A percentile compares a stretch with the other conserved stretches of the same genome.
Evolutionary conservation across 305 asterid genomes (phyloP).

Genomic region (Andrographis paniculata): DNA sequence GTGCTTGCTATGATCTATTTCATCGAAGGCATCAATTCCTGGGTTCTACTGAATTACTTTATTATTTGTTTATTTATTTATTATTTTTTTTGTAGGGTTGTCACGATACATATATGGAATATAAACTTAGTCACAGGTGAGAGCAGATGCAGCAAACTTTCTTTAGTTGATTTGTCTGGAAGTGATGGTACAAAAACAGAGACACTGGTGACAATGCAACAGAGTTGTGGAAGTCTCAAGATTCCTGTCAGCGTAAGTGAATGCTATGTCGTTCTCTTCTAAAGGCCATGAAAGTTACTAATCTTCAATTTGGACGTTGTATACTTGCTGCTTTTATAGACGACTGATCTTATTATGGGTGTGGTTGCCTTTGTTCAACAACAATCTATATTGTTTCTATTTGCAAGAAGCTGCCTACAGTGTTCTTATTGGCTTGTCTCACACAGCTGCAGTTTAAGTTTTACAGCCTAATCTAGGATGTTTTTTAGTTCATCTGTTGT

Average conservation of each 20-base stretch:
- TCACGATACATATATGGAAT: slow-evolving; percentile 74
- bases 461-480: too few species aligned
- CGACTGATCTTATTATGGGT: slow-evolving; percentile 1
- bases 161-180: slow-evolving; percentile 97
- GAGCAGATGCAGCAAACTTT: slow-evolving; percentile 77
- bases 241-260: slow-evolving; percentile 89
- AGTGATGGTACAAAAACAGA: slow-evolving; percentile 50
- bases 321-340: not conserved
- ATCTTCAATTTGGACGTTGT: slow-evolving; percentile 18
- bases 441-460: too few species aligned
- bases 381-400: slow-evolving; percentile 17
- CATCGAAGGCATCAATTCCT: not conserved
- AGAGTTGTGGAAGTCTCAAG: slow-evolving; percentile 80
- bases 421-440: slow-evolving; percentile 9
- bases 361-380: slow-evolving; percentile 9
- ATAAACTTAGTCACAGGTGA: slow-evolving; percentile 88
- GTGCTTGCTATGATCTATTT: too few species aligned
- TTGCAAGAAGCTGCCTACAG: slow-evolving; percentile 12
- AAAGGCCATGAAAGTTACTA: slow-evolving; percentile 2
- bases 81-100: slow-evolving; percentile 62
- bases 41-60: slow-evolving; percentile 1
- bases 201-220: slow-evolving; percentile 75
- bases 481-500: slow-evolving; percentile 9
- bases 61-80: slow-evolving; percentile 17
- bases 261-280: slow-evolving; percentile 16